Base-by-base conservation (phyloP, 192 early-diverging fungal genomes). In the Coemansia sp. region DNA sequence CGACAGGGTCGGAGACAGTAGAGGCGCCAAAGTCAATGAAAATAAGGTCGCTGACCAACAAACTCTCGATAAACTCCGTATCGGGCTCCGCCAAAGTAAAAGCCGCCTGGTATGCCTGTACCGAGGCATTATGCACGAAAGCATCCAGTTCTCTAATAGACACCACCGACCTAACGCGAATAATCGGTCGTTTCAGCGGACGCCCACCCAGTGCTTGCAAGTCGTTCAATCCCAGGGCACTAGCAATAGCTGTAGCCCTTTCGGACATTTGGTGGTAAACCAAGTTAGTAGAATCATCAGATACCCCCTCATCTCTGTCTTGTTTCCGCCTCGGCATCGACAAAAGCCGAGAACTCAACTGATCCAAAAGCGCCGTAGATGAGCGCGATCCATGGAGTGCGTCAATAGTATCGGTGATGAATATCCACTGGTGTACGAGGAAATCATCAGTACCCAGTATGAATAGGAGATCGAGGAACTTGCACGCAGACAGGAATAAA, bases 391-490 rank as follows among this genome's bases (percentile, higher is more conserved):
- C 76, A 58, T 86, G 84, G 24, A 91, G 79, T 7, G 89, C 86
- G 36, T 94, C 93, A 24, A 93, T 85, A 4, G 93, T 93, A 60
- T 97, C 95, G 2, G 89, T 88, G 58, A 96, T 91, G 69, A 97
- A 97, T 15, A 97, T 94, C 96, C 96, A 97, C 86, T 97, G 93
- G 68, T 95, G 93, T 46, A 94, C 87, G 74, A 95, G 89, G 66
- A 95, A 96, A 38, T 90, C 87, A 38, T 93, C 92, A n/a, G 91
- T 88, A 58, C 90, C 91, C 7, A 97, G 87, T 11, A 92, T 84
- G 70, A 93, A 87, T 49, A 96, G 46, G 43, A 95, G 73, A 67
- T 97, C 95, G 46, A 97, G 71, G 72, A 95, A 93, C 77, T 96
- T 97, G 78, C 94, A 96, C 0, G 90, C 91, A 2, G 93, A 89